Base-by-base conservation (phyloP, 2,329 filamentous ascomycete species). In the Fusarium bulbicola region DNA sequence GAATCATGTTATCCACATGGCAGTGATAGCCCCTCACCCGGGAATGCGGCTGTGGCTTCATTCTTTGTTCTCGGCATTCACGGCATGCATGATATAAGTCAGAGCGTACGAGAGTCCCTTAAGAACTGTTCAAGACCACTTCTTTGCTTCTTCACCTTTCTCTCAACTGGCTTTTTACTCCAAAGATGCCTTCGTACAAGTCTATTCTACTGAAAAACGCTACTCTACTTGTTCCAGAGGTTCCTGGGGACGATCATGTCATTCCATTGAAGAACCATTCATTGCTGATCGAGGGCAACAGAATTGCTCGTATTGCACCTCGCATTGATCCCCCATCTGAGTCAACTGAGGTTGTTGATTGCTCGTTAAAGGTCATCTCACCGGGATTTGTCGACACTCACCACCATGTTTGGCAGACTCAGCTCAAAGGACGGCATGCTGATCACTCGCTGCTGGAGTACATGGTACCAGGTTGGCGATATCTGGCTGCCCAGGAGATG, bases 331-430 rank as follows among this genome's bases (percentile, higher is more conserved):
- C 65, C 1, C 37, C 42, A 4, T 50, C 49, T 1, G 37, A 62
- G 2, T 11, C 32, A 15, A 68, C 63, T 14, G 42, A 68, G 32
- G 15, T 68, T 4, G 28, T 68, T 3, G 65, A 68, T 10, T 68
- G 65, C 20, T 50, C 63, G 1, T 20, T 21, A 7, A 68, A 68
- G 12, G 40, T 68, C 1, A 40, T 68, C 4, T 49, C 65, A 0
- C 65, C 65, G 0, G 63, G 63, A 3, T 68, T 68, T 30, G 32
- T 68, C 2, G 65, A 68, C 10, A 68, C 65, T 28, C 65, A 68
- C 6, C 65, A 68, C 14, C 65, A 68, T 54, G 56, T 68, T 10
- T 68, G 65, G 65, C 65, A 68, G 39, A 68, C 65, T 2, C 63
- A 68, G 10, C 20, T 63, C 3, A 68, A 68, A 10, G 65, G 65